Base-by-base conservation (phyloP, 345 rosid genomes). In the Moricandia arvensis region DNA sequence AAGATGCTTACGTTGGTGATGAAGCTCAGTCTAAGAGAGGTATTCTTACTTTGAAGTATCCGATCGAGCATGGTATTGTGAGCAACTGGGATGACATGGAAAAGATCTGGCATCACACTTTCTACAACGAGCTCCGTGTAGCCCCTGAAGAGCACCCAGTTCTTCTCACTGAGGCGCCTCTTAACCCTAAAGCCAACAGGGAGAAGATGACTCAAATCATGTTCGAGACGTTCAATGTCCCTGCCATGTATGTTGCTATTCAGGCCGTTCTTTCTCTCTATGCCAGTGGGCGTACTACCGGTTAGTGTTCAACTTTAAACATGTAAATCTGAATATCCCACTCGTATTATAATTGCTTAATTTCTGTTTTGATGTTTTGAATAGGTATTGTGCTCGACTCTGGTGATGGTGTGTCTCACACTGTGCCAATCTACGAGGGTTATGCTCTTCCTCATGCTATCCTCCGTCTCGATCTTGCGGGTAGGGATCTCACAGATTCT, bases 31-130 rank as follows among this genome's bases (percentile, higher is more conserved):
- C 91, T 5, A 87, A 87, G 41, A 85, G 89, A 83, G 89, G 91
- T 74, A 87, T 86, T 66, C 86, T 87, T 10, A 84, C 91, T 5
- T 27, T 87, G 61, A 87, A 87, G 73, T 87, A 85, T 62, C 89
- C 91, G 1, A 84, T 86, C 35, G 91, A 87, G 7, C 89, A 86
- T 74, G 91, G 91, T 54, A 86, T 87, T 45, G 91, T 86, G 12
- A 87, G 91, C 81, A 87, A 87, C 75, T 87, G 87, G 88, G 88
- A 87, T 76, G 90, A 85, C 68, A 83, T 87, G 90, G 88, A 85
- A 51, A 86, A 85, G 83, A 85, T 86, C 66, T 86, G 90, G 90
- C 90, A 86, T 80, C 90, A 86, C 80, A 86, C 88, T 68, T 85
- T 86, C 81, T 85, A 86, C 82, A 82, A 86, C 26, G 89, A 86